Evolutionary conservation across 805 yeast genomes (phyloP).

Genomic region (Kluyveromyces nonfermentans): DNA sequence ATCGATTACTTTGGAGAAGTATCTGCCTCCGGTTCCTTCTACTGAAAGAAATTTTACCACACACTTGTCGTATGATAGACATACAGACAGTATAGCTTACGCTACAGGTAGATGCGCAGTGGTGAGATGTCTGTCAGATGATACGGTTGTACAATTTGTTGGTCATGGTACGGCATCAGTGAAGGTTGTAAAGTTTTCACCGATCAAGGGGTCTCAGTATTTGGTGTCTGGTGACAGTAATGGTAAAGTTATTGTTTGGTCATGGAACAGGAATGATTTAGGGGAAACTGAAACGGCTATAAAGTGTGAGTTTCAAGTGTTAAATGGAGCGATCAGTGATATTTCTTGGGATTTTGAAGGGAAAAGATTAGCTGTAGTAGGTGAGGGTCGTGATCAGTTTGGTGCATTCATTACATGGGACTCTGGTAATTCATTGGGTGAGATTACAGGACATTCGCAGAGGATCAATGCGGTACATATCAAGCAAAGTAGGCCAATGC

Average conservation of each 20-base stretch:
- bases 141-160: conserved; percentile 54
- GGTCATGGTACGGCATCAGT: conserved; percentile 57
- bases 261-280: conserved; percentile 39
- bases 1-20: conserved; percentile 21
- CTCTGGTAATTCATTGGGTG: conserved; percentile 95
- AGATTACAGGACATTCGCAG: conserved; percentile 85
- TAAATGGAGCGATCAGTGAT: conserved; percentile 73
- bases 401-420: conserved; percentile 94
- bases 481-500: conserved; percentile 78
- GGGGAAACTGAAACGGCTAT: conserved; percentile 38
- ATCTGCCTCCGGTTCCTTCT: conserved; percentile 70
- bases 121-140: conserved; percentile 53
- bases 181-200: conserved; percentile 79
- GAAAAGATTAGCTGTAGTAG: conserved; percentile 82
- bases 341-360: conserved; percentile 90
- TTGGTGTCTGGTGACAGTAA: conserved; percentile 86
- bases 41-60: conserved; percentile 62
- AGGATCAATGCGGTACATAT: conserved; percentile 77
- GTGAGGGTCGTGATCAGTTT: conserved; percentile 82
- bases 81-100: conserved; percentile 65
- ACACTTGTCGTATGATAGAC: conserved; percentile 65
- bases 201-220: conserved; percentile 64
- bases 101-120: conserved; percentile 73
- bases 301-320: conserved; percentile 73
- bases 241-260: conserved; percentile 92